Conservation (phyloP, 148 eudicot species). For the Rhododendron kiyosumense region DNA sequence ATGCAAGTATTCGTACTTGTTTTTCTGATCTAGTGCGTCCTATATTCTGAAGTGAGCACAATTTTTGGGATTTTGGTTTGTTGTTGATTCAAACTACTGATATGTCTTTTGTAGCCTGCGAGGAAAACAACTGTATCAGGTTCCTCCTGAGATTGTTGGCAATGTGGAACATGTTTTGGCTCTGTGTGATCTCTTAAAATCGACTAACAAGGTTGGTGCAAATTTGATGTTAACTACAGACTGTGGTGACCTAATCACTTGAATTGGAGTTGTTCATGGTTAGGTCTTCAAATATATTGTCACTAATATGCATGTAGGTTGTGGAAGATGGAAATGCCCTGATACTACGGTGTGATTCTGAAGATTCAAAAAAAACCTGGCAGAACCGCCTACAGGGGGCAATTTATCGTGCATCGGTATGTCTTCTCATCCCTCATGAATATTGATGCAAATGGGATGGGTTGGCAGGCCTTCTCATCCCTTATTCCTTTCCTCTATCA, state of each 20-base stretch:
- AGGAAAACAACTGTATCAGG: slow-evolving; percentile 70
- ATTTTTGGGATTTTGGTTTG: neutral
- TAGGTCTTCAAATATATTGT: neutral
- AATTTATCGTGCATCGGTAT: slow-evolving; percentile 85
- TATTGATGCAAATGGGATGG: neutral
- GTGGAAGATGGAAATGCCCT: slow-evolving; percentile 81
- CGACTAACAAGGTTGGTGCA: slow-evolving; percentile 44
- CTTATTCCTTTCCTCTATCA: neutral
- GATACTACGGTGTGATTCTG: slow-evolving; percentile 67
- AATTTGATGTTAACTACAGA: neutral
- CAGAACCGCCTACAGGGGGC: slow-evolving; percentile 76
- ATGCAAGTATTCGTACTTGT: neutral
- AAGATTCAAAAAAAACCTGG: slow-evolving; percentile 62
- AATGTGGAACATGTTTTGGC: slow-evolving; percentile 71
- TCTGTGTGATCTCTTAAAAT: slow-evolving; percentile 44
- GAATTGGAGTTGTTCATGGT: neutral
- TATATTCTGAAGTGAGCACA: neutral
- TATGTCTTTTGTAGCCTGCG: slow-evolving; percentile 53
- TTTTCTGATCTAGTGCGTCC: neutral
- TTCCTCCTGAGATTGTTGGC: slow-evolving; percentile 67
- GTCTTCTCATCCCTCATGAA: neutral
- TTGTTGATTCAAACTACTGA: neutral
- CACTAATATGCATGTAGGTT: slow-evolving; percentile 38
- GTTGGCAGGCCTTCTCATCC: neutral
- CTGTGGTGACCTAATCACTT: neutral